These are phyloP conservation scores for Pythium myriotylum DNA, from an alignment of 352 stramenopile species.

Conservation along the genomic window DNA sequence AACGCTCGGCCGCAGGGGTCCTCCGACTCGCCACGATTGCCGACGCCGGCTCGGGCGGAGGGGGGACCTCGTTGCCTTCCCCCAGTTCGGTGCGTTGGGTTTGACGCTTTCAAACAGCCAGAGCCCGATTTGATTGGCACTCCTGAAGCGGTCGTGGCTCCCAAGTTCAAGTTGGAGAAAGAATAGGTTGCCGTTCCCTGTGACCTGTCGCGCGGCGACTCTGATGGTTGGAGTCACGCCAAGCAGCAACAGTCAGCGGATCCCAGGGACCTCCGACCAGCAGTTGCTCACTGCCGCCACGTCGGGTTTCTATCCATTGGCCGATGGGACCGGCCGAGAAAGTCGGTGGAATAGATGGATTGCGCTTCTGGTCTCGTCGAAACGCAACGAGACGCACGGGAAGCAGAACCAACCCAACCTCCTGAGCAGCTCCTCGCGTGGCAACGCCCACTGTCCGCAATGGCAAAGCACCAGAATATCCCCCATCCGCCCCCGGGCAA, in stretches of 20 bases:
- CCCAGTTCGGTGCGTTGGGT: too few species aligned
- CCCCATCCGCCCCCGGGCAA: not conserved
- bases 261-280: too few species aligned
- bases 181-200: not conserved
- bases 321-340: not conserved
- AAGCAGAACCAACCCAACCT: not conserved
- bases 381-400: constrained; percentile 11
- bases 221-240: not conserved
- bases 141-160: constrained; percentile 24
- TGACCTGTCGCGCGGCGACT: constrained; percentile 4
- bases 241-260: not conserved
- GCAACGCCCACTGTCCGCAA: too few species aligned
- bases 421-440: too few species aligned
- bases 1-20: too few species aligned
- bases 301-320: not conserved
- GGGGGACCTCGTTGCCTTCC: too few species aligned
- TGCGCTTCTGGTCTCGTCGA: not conserved
- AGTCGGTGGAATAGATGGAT: not conserved
- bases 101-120: too few species aligned
- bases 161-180: constrained; percentile 32
- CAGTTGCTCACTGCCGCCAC: too few species aligned
- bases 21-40: too few species aligned
- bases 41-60: too few species aligned
- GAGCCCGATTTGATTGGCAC: constrained; percentile 4
- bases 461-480: constrained; percentile 21